These are phyloP conservation scores for Xerocomellus chrysenteron DNA, from an alignment of 768 basidiomycete genomes.

Conservation along the genomic window DNA sequence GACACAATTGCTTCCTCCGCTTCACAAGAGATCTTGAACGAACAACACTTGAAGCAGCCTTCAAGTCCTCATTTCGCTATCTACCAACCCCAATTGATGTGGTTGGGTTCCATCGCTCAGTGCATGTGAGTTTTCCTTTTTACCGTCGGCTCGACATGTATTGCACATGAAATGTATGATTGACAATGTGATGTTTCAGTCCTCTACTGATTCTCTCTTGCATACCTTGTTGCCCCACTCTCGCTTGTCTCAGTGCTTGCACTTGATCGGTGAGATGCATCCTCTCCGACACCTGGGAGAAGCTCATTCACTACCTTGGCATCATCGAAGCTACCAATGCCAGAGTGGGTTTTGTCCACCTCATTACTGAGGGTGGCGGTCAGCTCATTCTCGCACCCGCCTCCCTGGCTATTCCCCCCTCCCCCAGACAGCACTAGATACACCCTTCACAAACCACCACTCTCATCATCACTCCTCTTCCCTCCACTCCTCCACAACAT, in stretches of 20 bases:
- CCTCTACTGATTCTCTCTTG: slow-evolving; percentile 84
- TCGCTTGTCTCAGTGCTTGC: too few species aligned
- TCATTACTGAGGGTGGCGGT: too few species aligned
- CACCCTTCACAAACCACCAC: neutral
- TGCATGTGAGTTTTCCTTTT: slow-evolving; percentile 31
- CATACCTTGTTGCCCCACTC: slow-evolving; percentile 76
- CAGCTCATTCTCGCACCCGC: too few species aligned
- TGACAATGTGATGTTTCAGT: slow-evolving; percentile 41
- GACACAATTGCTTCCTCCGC: slow-evolving; percentile 61
- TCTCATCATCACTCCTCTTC: slow-evolving; percentile 18
- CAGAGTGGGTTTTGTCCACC: too few species aligned
- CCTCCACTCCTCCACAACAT: slow-evolving; percentile 29
- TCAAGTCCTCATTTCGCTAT: slow-evolving; percentile 95
- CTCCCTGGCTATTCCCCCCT: too few species aligned
- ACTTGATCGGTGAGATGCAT: too few species aligned
- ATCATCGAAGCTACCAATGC: too few species aligned
- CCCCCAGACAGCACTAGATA: too few species aligned
- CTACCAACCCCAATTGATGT: slow-evolving; percentile 94
- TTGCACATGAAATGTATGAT: neutral
- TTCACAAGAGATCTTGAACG: slow-evolving; percentile 68
- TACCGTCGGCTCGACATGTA: too few species aligned
- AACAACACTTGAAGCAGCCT: slow-evolving; percentile 85
- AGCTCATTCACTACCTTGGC: too few species aligned
- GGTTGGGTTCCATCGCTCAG: slow-evolving; percentile 83
- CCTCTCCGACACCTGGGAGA: too few species aligned